These are phyloP conservation scores for Diutina ranongensis DNA, from an alignment of 1,139 yeast species.

Conservation along the genomic window DNA sequence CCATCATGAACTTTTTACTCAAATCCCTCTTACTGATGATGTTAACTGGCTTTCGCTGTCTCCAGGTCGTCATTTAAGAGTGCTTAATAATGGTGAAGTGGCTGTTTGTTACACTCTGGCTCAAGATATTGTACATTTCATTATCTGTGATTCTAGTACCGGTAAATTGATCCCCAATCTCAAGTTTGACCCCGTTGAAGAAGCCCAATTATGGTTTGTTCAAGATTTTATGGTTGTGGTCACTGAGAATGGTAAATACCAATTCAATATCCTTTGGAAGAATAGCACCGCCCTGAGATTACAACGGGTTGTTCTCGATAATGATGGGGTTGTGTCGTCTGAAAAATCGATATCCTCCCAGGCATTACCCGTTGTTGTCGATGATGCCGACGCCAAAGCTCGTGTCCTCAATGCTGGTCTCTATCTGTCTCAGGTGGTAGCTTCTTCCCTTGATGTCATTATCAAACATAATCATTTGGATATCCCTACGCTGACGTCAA, in stretches of 20 bases:
- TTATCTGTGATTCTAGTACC: constrained; percentile 11
- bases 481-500: neutral
- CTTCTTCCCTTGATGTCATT: neutral
- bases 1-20: constrained; percentile 15
- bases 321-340: neutral
- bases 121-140: constrained; percentile 16
- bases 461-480: neutral
- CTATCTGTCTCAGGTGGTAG: neutral
- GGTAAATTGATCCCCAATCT: neutral
- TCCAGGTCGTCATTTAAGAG: constrained; percentile 22
- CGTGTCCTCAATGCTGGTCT: neutral
- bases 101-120: constrained; percentile 8
- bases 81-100: constrained; percentile 8
- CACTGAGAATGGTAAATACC: neutral
- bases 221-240: neutral
- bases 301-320: neutral
- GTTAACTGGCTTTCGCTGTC: constrained; percentile 20
- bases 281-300: neutral
- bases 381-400: neutral
- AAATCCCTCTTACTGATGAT: constrained; percentile 12
- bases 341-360: neutral
- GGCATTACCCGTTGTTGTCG: neutral
- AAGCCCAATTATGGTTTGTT: constrained; percentile 2
- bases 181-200: neutral
- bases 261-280: neutral